These are phyloP conservation scores for Beauveria caledonica DNA, from an alignment of 2,329 filamentous ascomycete genomes.

Conservation along the genomic window DNA sequence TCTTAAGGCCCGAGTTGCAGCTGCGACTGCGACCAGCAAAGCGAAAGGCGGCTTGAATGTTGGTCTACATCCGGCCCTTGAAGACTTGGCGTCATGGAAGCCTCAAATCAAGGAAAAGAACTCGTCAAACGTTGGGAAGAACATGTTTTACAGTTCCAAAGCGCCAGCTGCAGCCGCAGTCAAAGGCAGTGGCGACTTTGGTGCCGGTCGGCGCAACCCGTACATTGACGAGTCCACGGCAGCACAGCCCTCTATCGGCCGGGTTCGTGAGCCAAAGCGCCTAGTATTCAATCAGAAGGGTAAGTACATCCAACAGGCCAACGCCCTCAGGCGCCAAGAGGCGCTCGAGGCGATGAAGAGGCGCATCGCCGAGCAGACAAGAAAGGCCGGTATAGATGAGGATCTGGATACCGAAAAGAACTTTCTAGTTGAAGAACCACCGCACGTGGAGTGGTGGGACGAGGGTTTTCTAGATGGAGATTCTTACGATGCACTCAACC, in stretches of 20 bases:
- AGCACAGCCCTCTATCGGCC: constrained; percentile 47
- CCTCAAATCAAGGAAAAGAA: constrained; percentile 19
- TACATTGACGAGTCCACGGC: constrained; percentile 69
- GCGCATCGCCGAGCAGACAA: constrained; percentile 76
- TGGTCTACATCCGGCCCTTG: constrained; percentile 68
- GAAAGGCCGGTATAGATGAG: constrained; percentile 90
- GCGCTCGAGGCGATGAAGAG: constrained; percentile 92
- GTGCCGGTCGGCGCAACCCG: constrained; percentile 48
- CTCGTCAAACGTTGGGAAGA: not conserved
- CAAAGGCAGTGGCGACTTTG: constrained; percentile 10
- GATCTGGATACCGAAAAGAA: constrained; percentile 83
- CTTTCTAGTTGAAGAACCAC: constrained; percentile 75
- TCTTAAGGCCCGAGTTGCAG: constrained; percentile 71
- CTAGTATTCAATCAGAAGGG: constrained; percentile 91
- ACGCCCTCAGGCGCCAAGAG: constrained; percentile 77
- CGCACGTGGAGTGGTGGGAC: constrained; percentile 96
- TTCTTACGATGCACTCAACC: constrained; percentile 63
- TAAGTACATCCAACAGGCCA: constrained; percentile 93
- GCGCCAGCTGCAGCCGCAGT: constrained; percentile 16
- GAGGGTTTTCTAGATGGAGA: constrained; percentile 72
- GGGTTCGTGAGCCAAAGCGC: constrained; percentile 62
- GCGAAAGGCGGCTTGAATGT: constrained; percentile 63
- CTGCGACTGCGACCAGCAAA: constrained; percentile 56
- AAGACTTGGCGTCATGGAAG: constrained; percentile 43
- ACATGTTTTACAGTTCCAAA: constrained; percentile 13